phyloP scores from a whole-genome alignment of 2,329 filamentous ascomycete species.

The Ceratocystiopsis brevicomis region DNA sequence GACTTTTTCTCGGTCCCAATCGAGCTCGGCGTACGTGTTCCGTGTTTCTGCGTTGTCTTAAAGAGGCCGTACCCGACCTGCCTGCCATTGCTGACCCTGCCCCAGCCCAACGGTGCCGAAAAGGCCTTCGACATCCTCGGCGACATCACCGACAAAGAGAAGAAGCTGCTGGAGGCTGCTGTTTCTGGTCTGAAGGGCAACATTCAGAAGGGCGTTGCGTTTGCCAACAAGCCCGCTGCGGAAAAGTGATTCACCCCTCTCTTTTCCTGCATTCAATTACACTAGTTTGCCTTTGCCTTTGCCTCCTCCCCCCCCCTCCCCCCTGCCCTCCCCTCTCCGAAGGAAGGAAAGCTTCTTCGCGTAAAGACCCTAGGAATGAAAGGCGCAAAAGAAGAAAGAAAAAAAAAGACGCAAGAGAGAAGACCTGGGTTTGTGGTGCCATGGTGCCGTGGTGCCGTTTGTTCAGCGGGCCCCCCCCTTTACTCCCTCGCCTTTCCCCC shows the following conservation, averaged over 20 bases:
- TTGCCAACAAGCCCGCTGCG: slow-evolving; percentile 60
- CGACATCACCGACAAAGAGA: slow-evolving; percentile 67
- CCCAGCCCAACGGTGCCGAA: slow-evolving; percentile 62
- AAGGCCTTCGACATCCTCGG: slow-evolving; percentile 67
- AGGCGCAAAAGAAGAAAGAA: too few species aligned
- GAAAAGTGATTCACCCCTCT: slow-evolving; percentile 53
- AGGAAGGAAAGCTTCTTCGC: too few species aligned
- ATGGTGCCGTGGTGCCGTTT: too few species aligned
- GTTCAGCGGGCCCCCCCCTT: too few species aligned
- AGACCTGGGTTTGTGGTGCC: too few species aligned
- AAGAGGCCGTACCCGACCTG: too few species aligned
- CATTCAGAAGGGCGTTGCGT: slow-evolving; percentile 84
- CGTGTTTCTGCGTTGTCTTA: neutral
- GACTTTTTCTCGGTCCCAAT: slow-evolving; percentile 96
- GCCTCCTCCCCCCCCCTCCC: slow-evolving; percentile 6
- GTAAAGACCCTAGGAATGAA: too few species aligned
- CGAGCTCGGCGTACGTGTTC: slow-evolving; percentile 68
- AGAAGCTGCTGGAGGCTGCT: slow-evolving; percentile 61
- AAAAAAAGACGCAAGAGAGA: too few species aligned
- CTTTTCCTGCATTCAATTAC: neutral
- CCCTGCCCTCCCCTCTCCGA: neutral
- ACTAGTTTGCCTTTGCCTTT: slow-evolving; percentile 3
- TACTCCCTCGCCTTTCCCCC: too few species aligned
- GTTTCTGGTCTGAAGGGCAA: slow-evolving; percentile 72
- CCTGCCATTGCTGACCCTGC: slow-evolving; percentile 13